These are phyloP conservation scores for Haberlea rhodopensis DNA, from an alignment of 257 asterid species.

Conservation along the genomic window DNA sequence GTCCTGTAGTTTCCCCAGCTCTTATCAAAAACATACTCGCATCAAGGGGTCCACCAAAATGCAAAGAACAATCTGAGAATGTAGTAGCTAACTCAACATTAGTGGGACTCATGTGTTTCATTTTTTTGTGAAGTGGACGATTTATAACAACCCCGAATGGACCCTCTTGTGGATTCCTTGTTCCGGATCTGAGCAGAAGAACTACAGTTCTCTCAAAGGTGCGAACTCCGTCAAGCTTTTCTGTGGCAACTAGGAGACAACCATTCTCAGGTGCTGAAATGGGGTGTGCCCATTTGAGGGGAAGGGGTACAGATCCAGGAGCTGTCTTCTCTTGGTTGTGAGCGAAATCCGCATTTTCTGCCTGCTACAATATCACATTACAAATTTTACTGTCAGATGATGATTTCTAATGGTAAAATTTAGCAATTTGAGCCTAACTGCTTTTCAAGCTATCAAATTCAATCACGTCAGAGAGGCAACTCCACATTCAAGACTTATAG, in stretches of 20 bases:
- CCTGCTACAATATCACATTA: slow-evolving; percentile 43
- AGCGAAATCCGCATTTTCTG: slow-evolving; percentile 44
- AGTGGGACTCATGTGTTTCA: slow-evolving; percentile 78
- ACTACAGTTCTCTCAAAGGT: slow-evolving; percentile 81
- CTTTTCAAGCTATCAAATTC: background rate
- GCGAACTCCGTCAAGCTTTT: slow-evolving; percentile 86
- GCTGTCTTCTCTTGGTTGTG: slow-evolving; percentile 41
- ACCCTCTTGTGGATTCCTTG: slow-evolving; percentile 80
- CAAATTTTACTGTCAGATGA: slow-evolving; percentile 9
- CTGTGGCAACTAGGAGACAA: slow-evolving; percentile 88
- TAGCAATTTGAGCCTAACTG: slow-evolving; percentile 10
- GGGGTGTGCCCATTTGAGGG: slow-evolving; percentile 96
- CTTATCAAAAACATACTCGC: slow-evolving; percentile 79
- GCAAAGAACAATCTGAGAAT: slow-evolving; percentile 71
- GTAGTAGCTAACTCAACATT: slow-evolving; percentile 74
- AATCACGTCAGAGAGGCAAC: background rate
- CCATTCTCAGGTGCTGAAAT: slow-evolving; percentile 92
- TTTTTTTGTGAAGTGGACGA: slow-evolving; percentile 75
- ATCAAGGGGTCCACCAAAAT: slow-evolving; percentile 95
- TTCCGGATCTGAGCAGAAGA: slow-evolving; percentile 86
- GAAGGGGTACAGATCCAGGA: slow-evolving; percentile 47
- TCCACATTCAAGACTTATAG: slow-evolving; percentile 5
- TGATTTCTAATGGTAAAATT: background rate
- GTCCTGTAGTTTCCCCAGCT: slow-evolving; percentile 43
- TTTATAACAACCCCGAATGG: slow-evolving; percentile 86